These are phyloP conservation scores for Nemania abortiva DNA, from an alignment of 2,329 filamentous ascomycete species.

Conservation along the genomic window DNA sequence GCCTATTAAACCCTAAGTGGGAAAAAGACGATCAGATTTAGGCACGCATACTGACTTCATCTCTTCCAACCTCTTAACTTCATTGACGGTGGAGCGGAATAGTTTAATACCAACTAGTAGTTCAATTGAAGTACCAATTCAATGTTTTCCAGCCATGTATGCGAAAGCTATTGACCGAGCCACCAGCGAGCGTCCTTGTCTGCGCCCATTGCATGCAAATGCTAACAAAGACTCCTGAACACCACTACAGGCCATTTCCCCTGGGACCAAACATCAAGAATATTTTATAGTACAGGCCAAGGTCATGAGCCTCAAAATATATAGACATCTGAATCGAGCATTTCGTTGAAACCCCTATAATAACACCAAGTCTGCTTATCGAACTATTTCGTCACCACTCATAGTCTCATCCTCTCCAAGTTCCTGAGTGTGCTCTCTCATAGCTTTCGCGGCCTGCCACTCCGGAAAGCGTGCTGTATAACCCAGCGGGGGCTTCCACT, in stretches of 20 bases:
- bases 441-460: conserved; percentile 59
- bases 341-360: background rate
- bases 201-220: conserved; percentile 33
- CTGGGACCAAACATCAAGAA: conserved; percentile 27
- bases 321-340: background rate
- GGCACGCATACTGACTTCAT: too few relatives aligned
- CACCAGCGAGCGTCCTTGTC: conserved; percentile 16
- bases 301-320: conserved; percentile 15
- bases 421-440: conserved; percentile 56
- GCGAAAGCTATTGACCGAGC: conserved; percentile 31
- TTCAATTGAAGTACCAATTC: conserved; percentile 14
- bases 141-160: conserved; percentile 10
- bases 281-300: conserved; percentile 24
- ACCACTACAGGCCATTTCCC: conserved; percentile 29
- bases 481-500: conserved; percentile 56
- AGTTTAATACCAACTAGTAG: too few relatives aligned
- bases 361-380: conserved; percentile 23
- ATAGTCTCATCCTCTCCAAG: conserved; percentile 55
- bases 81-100: too few relatives aligned
- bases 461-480: conserved; percentile 59
- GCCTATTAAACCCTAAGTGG: too few relatives aligned
- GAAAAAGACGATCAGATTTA: too few relatives aligned
- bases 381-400: conserved; percentile 49
- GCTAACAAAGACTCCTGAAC: conserved; percentile 26
- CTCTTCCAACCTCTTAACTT: too few relatives aligned